Conservation (phyloP, 805 yeast genomes). For the Soucietia sequanensis region DNA sequence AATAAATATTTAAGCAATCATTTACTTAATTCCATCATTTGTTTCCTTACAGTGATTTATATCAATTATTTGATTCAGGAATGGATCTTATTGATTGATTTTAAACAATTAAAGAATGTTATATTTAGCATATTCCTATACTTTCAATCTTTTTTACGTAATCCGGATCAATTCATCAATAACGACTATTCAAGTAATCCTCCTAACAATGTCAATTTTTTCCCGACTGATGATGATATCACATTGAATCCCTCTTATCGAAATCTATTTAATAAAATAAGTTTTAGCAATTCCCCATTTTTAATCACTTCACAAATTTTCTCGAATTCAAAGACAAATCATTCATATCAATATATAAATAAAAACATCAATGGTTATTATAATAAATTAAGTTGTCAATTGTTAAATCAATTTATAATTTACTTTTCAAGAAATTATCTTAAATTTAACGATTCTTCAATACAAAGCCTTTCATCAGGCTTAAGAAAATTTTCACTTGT, state of each 20-base stretch:
- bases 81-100: conserved; percentile 6
- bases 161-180: background rate
- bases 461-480: conserved; percentile 6
- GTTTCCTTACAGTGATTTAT: conserved; percentile 19
- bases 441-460: conserved; percentile 1
- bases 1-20: conserved; percentile 10
- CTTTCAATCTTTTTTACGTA: background rate
- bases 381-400: conserved; percentile 1
- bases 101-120: background rate
- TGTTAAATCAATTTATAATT: background rate
- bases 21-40: conserved; percentile 17
- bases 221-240: background rate
- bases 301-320: conserved; percentile 5
- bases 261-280: background rate
- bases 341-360: background rate
- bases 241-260: background rate
- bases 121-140: too few species aligned
- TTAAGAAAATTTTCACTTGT: conserved; percentile 10
- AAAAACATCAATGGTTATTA: background rate
- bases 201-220: background rate
- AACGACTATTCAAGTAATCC: background rate
- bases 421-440: background rate
- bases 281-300: background rate
- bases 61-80: conserved; percentile 16
- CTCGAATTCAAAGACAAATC: conserved; percentile 2